These are phyloP conservation scores for Sisymbrium altissimum DNA, from an alignment of 345 rosid genomes.

Conservation along the genomic window DNA sequence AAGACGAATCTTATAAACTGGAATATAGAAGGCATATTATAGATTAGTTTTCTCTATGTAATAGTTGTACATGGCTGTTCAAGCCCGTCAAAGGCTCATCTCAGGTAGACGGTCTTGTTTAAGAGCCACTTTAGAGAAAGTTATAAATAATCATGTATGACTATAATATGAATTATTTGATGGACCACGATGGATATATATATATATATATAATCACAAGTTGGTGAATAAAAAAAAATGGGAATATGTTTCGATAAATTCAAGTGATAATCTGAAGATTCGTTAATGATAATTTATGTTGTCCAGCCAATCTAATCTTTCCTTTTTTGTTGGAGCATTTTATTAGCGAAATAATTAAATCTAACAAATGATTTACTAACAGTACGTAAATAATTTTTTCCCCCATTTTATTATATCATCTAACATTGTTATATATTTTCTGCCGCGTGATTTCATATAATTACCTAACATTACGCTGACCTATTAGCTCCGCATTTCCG, in stretches of 20 bases:
- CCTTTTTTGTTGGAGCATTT: too few species aligned
- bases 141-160: not conserved
- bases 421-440: too few species aligned
- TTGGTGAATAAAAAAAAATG: not conserved
- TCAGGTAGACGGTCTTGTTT: not conserved
- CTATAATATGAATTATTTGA: not conserved
- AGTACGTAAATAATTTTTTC: too few species aligned
- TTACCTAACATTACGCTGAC: too few species aligned
- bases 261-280: not conserved
- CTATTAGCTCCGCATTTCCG: too few species aligned
- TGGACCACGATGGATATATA: not conserved
- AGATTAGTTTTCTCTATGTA: not conserved
- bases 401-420: too few species aligned
- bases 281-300: not conserved
- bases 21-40: slow-evolving; percentile 7
- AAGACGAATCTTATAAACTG: slow-evolving; percentile 18
- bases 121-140: slow-evolving; percentile 12
- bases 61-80: not conserved
- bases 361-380: too few species aligned
- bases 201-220: not conserved
- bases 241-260: not conserved
- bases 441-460: too few species aligned
- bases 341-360: too few species aligned
- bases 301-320: slow-evolving; percentile 4
- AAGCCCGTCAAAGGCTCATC: slow-evolving; percentile 7